Percentiles rank a stretch among this genome's conserved stretches.
Evolutionary conservation across 1,284 basidiomycete genomes (phyloP).

Genomic region (Chalciporus sp.): DNA sequence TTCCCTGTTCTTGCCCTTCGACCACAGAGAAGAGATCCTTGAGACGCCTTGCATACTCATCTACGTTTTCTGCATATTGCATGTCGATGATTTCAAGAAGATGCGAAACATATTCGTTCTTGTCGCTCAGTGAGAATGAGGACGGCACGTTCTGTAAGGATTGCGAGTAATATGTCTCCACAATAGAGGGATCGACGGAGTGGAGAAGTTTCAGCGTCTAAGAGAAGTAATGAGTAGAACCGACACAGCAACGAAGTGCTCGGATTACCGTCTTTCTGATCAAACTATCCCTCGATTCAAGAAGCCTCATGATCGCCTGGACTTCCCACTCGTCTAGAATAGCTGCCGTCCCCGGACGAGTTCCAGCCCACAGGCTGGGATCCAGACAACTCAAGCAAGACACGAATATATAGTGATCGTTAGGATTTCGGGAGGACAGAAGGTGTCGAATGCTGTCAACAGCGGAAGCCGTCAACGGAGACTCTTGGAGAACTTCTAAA

Average conservation of each 20-base stretch:
- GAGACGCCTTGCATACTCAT: slow-evolving; percentile 57
- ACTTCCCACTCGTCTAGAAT: slow-evolving; percentile 70
- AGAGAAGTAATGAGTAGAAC: slow-evolving; percentile 16
- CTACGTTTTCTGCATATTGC: slow-evolving; percentile 53
- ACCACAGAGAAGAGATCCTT: slow-evolving; percentile 47
- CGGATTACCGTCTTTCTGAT: slow-evolving; percentile 58
- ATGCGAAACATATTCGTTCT: slow-evolving; percentile 43
- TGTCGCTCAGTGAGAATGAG: slow-evolving; percentile 36
- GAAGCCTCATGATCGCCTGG: slow-evolving; percentile 62
- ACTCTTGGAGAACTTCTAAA: slow-evolving; percentile 33
- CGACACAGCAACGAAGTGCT: neutral
- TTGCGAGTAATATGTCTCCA: slow-evolving; percentile 56
- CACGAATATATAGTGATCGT: slow-evolving; percentile 67
- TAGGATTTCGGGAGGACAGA: slow-evolving; percentile 55
- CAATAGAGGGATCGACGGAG: slow-evolving; percentile 56
- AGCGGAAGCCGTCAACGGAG: slow-evolving; percentile 37
- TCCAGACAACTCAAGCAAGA: slow-evolving; percentile 61
- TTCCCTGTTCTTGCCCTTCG: slow-evolving; percentile 39
- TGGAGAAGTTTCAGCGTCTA: slow-evolving; percentile 61
- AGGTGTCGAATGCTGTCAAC: slow-evolving; percentile 55
- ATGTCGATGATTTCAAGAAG: slow-evolving; percentile 60
- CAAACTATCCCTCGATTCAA: slow-evolving; percentile 59
- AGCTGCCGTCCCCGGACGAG: slow-evolving; percentile 45
- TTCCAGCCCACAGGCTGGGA: slow-evolving; percentile 68
- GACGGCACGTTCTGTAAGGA: slow-evolving; percentile 43